Evolutionary conservation across 2,329 filamentous ascomycete genomes (phyloP), one percentile per base, ranked within the genome.

Genomic region (Anthostomella pinea): DNA sequence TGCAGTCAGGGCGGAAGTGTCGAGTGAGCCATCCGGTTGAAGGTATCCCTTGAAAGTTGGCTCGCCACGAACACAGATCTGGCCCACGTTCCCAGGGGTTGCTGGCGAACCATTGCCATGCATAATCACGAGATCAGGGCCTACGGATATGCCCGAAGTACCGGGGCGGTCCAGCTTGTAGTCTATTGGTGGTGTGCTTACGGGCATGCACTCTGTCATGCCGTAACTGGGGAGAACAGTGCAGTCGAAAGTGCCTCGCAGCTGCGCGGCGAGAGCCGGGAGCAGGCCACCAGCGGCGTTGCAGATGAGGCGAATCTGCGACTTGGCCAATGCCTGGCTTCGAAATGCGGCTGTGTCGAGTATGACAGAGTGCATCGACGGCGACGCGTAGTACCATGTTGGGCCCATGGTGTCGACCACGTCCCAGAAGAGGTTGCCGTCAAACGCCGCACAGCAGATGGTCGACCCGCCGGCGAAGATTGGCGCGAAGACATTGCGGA

Each of bases 191-290:
- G 74, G 74, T 3, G 72, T 75, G 3, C 71, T 73, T 30, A 77
- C 77, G 1, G 73, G 74, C 71, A 77, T 77, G 46, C 73, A 77
- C 58, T 77, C 74, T 1, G 74, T 79, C 74, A 79, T 77, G 13
- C 73, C 75, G 46, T 79, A 78, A 44, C 72, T 76, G 3, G 74
- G 74, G 13, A 79, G 60, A 3, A 79, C 67, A 3, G 63, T 64
- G 38, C 70, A 74, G 8, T 64, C 57, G 54, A 78, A 79, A 0
- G 66, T 72, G 38, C 73, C 65, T 11, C 65, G 63, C 8, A 78
- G 59, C 34, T 67, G 68, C 18, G 56, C 52, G 1, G 73, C 73
- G 24, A 77, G 55, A 2, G 71, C 68, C 1, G 74, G 73, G 3
- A 76, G 59, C 3, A 77, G 59, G 16, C 68, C 72, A 27, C 72